phyloP scores from a whole-genome alignment of 1,139 yeast genomes.

The Wickerhamomyces sp. region DNA sequence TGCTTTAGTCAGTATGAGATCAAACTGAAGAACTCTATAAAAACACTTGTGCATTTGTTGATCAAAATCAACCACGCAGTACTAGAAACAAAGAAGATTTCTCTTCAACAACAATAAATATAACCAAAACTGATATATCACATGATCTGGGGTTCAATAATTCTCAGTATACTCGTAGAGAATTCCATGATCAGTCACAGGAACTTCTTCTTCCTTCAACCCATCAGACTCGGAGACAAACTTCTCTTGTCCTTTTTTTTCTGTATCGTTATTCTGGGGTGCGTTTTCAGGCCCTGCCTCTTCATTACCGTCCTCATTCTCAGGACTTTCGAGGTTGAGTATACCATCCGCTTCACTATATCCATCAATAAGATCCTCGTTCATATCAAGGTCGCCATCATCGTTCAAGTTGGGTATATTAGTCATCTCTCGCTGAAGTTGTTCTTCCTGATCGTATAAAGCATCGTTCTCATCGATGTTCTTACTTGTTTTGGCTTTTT shows the following conservation, averaged over 20 bases:
- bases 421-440: conserved; percentile 22
- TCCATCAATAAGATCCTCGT: conserved; percentile 13
- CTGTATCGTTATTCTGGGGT: not conserved
- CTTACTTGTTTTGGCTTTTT: conserved; percentile 32
- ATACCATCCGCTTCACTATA: conserved; percentile 19
- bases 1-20: no score
- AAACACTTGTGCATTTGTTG: no score
- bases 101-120: no score
- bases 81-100: no score
- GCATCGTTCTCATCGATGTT: conserved; percentile 6
- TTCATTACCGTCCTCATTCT: conserved; percentile 1
- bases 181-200: conserved; percentile 6
- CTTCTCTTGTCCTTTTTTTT: not conserved
- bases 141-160: not conserved
- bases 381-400: conserved; percentile 15
- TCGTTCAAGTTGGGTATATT: conserved; percentile 20
- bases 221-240: not conserved
- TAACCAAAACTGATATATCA: no score
- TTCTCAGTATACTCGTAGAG: conserved; percentile 12
- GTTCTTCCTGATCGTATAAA: conserved; percentile 18
- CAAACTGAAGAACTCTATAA: no score
- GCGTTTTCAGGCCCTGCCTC: not conserved
- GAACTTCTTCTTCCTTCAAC: not conserved
- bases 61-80: no score
- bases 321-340: conserved; percentile 12